Evolutionary conservation across 345 rosid genomes (phyloP), one percentile per base, ranked within the genome.

Genomic region (Cochlearia excelsa): DNA sequence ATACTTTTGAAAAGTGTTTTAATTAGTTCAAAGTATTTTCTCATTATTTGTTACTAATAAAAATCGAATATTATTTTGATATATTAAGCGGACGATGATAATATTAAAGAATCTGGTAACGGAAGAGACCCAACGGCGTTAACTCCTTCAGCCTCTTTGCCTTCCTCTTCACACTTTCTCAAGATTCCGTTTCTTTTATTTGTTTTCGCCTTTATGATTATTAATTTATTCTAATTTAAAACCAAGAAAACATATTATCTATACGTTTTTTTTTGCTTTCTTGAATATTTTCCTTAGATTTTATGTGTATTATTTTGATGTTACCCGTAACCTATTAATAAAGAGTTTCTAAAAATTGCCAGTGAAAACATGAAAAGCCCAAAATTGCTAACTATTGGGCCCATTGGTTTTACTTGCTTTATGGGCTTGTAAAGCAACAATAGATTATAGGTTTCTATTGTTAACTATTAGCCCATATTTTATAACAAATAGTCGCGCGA

Each of bases 91-190:
- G 68, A 48, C 40, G 2, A 47, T 2, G 38, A 27, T 6, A 0
- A 0, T 16, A 16, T 16, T 38, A 7, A 44, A 5, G 51, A 79
- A 82, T 0, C 78, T 78, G 34, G 59, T 79, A 26, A 45, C 80
- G 9, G 67, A 30, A 30, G 23, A 31, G 46, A 48, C 66, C 10
- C 71, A 10, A 16, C 43, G 5, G 11, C n/a, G 3, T 26, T 35
- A 3, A 44, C 63, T 27, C 86, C 84, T 78, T 10, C 76, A 71
- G 42, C 52, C 77, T 0, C 95, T 82, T 9, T 67, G 74, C 76
- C 83, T 80, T 70, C 82, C 76, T 0, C 74, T 72, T 70, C 69
- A 55, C 42, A 78, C 76, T 87, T 8, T 78, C 82, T 23, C 66
- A 85, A 30, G 79, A 86, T 47, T 31, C 72, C 70, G 40, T 46